Conservation (phyloP, 768 basidiomycete genomes). For the Leccinum sublutescens region DNA sequence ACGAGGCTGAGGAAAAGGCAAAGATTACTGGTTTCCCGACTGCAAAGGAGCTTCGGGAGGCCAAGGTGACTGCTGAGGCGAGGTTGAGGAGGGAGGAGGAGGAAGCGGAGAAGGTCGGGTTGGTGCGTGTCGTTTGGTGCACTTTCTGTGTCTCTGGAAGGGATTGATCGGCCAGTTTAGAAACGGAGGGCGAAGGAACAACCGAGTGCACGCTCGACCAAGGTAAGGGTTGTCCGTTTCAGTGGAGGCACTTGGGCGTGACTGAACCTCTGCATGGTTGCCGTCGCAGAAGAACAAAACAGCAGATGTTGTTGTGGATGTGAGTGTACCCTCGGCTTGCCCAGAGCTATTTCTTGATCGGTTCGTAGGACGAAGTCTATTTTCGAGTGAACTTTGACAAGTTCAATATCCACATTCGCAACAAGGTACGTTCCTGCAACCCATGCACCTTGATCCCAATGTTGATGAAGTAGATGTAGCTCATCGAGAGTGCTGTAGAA, state of each 20-base stretch:
- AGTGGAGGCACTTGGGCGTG: neutral
- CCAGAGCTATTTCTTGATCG: neutral
- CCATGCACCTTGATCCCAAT: neutral
- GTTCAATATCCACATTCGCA: constrained; percentile 80
- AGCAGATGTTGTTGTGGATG: constrained; percentile 64
- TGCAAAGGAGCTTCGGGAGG: constrained; percentile 72
- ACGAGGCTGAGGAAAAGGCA: constrained; percentile 74
- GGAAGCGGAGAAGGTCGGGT: constrained; percentile 64
- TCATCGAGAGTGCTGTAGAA: constrained; percentile 71
- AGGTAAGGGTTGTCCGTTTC: constrained; percentile 42
- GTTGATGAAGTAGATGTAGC: constrained; percentile 43
- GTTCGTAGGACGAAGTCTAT: constrained; percentile 60
- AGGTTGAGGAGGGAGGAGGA: constrained; percentile 69
- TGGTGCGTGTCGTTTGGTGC: constrained; percentile 47
- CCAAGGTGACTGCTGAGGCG: constrained; percentile 62
- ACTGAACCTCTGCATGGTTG: constrained; percentile 24
- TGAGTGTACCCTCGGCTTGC: constrained; percentile 35
- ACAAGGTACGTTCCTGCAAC: constrained; percentile 53
- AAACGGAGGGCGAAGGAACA: constrained; percentile 59
- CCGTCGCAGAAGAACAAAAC: constrained; percentile 43
- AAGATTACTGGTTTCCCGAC: constrained; percentile 77
- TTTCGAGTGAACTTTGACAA: constrained; percentile 89
- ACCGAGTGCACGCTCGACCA: constrained; percentile 44
- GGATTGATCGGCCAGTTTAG: constrained; percentile 39
- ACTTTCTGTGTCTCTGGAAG: neutral